Conservation (phyloP, 768 basidiomycete genomes). For the Xerocomus potaroensis region DNA sequence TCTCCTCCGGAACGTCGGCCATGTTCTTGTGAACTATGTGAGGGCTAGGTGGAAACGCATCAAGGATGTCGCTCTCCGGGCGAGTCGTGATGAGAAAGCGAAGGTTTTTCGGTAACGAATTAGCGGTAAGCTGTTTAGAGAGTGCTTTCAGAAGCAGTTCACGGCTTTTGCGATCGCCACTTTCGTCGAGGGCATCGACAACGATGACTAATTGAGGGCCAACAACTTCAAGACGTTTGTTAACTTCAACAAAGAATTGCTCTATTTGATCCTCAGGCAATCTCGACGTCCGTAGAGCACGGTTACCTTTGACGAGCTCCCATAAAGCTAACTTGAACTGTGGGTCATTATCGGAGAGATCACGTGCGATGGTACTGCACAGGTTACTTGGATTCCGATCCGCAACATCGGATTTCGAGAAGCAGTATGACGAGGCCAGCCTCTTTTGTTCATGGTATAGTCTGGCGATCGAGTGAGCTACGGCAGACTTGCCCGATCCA, state of each 20-base stretch:
- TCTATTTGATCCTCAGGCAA: background rate
- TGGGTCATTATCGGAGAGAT: too few relatives aligned
- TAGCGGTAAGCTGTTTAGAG: background rate
- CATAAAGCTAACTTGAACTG: too few relatives aligned
- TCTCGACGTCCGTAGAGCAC: too few relatives aligned
- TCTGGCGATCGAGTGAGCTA: too few relatives aligned
- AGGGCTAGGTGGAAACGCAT: constrained; percentile 8
- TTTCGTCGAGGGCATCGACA: constrained; percentile 26
- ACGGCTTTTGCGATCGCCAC: constrained; percentile 4
- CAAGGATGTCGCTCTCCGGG: background rate
- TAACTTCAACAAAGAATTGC: constrained; percentile 18
- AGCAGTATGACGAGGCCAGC: too few relatives aligned
- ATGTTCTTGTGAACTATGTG: constrained; percentile 11
- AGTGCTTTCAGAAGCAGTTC: constrained; percentile 1
- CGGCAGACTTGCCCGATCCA: too few relatives aligned
- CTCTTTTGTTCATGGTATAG: too few relatives aligned
- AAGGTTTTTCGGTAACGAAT: background rate
- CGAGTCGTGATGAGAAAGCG: background rate
- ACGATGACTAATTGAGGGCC: constrained; percentile 28
- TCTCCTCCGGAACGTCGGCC: background rate
- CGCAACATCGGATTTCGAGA: too few relatives aligned
- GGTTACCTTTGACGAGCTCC: too few relatives aligned
- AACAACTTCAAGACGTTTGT: constrained; percentile 6
- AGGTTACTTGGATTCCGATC: too few relatives aligned
- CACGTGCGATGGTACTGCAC: too few relatives aligned